phyloP scores from a whole-genome alignment of 768 basidiomycete genomes.

The Lactifluus echinatus region DNA sequence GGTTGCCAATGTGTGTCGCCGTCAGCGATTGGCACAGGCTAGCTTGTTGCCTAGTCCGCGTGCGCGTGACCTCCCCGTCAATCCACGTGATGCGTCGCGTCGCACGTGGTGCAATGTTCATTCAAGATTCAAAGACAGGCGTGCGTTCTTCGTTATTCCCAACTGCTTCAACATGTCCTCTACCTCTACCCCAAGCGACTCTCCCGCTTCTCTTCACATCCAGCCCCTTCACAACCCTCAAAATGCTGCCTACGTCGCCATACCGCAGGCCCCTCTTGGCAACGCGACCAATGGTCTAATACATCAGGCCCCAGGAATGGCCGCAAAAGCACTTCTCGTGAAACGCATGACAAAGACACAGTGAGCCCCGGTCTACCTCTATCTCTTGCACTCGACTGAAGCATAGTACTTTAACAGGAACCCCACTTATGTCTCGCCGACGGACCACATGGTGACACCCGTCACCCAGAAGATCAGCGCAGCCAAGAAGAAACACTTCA shows the following conservation, averaged over 20 bases:
- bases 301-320: constrained; percentile 61
- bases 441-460: constrained; percentile 92
- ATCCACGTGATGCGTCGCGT: constrained; percentile 16
- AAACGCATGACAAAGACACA: constrained; percentile 88
- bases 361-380: constrained; percentile 44
- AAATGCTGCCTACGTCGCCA: constrained; percentile 67
- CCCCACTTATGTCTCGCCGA: constrained; percentile 83
- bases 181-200: constrained; percentile 54
- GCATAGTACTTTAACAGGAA: constrained; percentile 45
- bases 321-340: constrained; percentile 84
- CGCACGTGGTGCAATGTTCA: constrained; percentile 21
- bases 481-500: constrained; percentile 89
- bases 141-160: background rate
- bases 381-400: background rate
- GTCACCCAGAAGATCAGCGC: constrained; percentile 86
- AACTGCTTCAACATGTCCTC: constrained; percentile 39
- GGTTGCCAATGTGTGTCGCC: background rate
- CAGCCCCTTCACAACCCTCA: constrained; percentile 82
- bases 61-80: background rate
- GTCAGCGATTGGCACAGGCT: background rate
- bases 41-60: background rate
- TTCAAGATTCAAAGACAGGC: background rate
- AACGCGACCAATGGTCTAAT: constrained; percentile 46
- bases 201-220: constrained; percentile 49
- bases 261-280: constrained; percentile 75